These are phyloP conservation scores for Hypocrella siamensis DNA, from an alignment of 2,329 filamentous ascomycete species.

Conservation along the genomic window DNA sequence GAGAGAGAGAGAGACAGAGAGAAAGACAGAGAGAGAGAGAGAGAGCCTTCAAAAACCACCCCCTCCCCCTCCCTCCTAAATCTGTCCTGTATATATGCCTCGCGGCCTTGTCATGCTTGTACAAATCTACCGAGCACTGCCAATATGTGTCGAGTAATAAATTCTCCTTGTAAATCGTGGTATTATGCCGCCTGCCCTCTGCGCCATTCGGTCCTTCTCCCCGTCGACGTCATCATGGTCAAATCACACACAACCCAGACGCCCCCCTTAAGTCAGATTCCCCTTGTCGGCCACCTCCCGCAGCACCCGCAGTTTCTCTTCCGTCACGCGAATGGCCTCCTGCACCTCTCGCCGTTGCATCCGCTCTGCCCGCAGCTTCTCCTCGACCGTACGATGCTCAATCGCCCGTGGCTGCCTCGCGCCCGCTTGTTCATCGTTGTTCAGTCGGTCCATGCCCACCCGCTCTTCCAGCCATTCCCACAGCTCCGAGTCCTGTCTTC, in stretches of 20 bases:
- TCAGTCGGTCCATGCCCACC: conserved; percentile 51
- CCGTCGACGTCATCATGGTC: no score
- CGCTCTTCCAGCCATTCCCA: conserved; percentile 92
- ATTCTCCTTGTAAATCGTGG: neutral
- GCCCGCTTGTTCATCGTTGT: conserved; percentile 15
- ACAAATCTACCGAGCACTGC: neutral
- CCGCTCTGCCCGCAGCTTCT: conserved; percentile 38
- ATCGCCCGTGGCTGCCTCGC: conserved; percentile 31
- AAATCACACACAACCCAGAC: neutral
- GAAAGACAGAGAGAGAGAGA: neutral
- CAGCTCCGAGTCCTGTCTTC: conserved; percentile 68
- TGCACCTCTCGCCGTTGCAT: conserved; percentile 62
- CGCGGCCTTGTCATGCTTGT: no score
- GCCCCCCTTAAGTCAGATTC: conserved; percentile 6
- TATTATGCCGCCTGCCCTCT: neutral
- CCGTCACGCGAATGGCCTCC: conserved; percentile 71
- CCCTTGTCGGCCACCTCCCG: conserved; percentile 51
- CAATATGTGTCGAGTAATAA: neutral
- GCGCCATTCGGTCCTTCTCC: no score
- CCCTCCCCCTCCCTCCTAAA: neutral
- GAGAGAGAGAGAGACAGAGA: neutral
- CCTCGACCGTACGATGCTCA: conserved; percentile 41
- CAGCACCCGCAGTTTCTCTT: conserved; percentile 65
- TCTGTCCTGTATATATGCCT: no score
- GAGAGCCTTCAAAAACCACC: neutral